A percentile compares a stretch with the other conserved stretches of the same genome.
Conservation (phyloP, 139 green algal species). For the Pleodorina starrii region DNA sequence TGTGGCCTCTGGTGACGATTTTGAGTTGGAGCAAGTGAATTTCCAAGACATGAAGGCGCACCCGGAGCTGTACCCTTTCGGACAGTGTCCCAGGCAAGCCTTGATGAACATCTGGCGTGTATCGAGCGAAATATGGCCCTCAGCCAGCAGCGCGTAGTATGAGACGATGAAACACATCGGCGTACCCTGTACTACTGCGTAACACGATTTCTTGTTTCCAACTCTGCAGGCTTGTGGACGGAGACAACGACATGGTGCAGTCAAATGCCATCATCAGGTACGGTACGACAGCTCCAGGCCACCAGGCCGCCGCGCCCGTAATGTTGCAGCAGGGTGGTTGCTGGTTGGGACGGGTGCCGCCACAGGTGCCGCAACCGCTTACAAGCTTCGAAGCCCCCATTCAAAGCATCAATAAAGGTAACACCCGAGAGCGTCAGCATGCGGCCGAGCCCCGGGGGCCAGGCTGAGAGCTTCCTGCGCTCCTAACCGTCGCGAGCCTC, state of each 20-base stretch:
- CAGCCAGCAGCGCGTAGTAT: too few species aligned
- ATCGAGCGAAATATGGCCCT: background rate
- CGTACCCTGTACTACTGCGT: too few species aligned
- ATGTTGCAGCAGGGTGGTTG: too few species aligned
- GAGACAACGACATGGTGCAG: slow-evolving; percentile 63
- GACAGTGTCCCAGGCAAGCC: slow-evolving; percentile 48
- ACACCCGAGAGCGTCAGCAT: too few species aligned
- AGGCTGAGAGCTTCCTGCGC: too few species aligned
- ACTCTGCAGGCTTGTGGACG: slow-evolving; percentile 54
- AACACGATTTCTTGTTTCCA: background rate
- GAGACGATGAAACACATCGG: too few species aligned
- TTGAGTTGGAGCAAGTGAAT: slow-evolving; percentile 50
- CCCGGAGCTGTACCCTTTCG: slow-evolving; percentile 59
- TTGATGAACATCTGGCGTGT: background rate
- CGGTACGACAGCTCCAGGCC: too few species aligned
- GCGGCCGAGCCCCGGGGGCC: too few species aligned
- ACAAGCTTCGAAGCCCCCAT: background rate
- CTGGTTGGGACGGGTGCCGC: too few species aligned
- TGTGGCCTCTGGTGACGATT: slow-evolving; percentile 53
- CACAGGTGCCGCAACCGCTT: too few species aligned
- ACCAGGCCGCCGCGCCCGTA: too few species aligned
- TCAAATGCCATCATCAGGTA: slow-evolving; percentile 68
- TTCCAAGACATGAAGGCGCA: slow-evolving; percentile 61
- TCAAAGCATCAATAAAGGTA: background rate
- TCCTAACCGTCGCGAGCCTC: too few species aligned